Evolutionary conservation across 495 filamentous ascomycete genomes (phyloP).

Genomic region (Penicillium salamii): DNA sequence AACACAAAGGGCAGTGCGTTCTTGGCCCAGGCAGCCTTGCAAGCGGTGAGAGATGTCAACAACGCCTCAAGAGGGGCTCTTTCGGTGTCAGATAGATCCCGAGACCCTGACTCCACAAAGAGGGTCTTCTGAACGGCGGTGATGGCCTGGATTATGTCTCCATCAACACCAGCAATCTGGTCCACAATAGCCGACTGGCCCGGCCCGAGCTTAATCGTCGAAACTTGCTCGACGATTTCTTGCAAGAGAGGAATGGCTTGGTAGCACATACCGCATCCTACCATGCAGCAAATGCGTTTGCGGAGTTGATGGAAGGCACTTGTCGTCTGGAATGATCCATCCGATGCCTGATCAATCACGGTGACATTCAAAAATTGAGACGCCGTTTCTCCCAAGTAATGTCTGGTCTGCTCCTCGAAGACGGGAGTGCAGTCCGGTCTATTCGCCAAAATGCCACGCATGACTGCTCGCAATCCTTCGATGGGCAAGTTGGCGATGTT

Average conservation of each 20-base stretch:
- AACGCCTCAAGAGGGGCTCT: constrained; percentile 4
- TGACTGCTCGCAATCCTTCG: constrained; percentile 21
- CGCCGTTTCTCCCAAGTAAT: constrained; percentile 6
- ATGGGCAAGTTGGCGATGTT: constrained; percentile 27
- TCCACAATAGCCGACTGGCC: constrained; percentile 3
- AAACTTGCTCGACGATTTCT: constrained; percentile 13
- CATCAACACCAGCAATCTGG: constrained; percentile 29
- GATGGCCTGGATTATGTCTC: constrained; percentile 41
- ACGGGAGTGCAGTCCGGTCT: constrained; percentile 16
- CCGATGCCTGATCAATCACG: constrained; percentile 4
- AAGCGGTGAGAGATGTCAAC: background rate
- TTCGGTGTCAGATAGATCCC: constrained; percentile 8
- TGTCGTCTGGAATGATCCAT: constrained; percentile 1
- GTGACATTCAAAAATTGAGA: background rate
- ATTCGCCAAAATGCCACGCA: constrained; percentile 18
- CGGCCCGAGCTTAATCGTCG: background rate
- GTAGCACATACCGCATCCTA: constrained; percentile 21
- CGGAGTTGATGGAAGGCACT: constrained; percentile 1
- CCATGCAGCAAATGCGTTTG: constrained; percentile 22
- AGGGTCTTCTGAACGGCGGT: constrained; percentile 42
- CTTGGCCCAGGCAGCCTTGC: background rate
- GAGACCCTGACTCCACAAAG: constrained; percentile 6
- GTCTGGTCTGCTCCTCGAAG: constrained; percentile 18
- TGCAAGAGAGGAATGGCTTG: constrained; percentile 11
- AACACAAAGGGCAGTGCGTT: constrained; percentile 1